Conservation (phyloP, 1,284 basidiomycete species). For the Meripilus lineatus region DNA sequence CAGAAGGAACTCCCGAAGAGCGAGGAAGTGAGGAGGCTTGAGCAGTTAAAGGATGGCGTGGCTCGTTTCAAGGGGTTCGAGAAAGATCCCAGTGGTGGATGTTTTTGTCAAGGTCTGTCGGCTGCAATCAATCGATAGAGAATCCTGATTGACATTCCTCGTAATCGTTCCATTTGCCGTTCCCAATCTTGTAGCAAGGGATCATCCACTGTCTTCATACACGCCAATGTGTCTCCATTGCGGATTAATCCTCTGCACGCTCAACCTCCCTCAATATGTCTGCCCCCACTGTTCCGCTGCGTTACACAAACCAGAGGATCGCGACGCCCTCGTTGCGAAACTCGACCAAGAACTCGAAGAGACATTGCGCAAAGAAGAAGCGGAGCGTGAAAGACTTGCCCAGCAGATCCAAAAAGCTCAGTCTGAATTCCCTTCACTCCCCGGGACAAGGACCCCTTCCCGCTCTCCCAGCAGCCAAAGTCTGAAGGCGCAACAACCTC, state of each 20-base stretch:
- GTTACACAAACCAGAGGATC: slow-evolving; percentile 33
- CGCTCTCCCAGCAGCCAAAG: too few species aligned
- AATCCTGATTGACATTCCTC: not conserved
- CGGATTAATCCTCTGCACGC: slow-evolving; percentile 55
- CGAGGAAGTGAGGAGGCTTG: slow-evolving; percentile 23
- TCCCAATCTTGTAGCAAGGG: slow-evolving; percentile 46
- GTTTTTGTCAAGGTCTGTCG: slow-evolving; percentile 59
- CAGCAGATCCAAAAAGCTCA: slow-evolving; percentile 41
- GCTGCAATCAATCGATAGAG: not conserved
- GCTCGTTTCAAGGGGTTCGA: slow-evolving; percentile 15
- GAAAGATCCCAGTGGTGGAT: slow-evolving; percentile 54
- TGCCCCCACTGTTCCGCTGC: slow-evolving; percentile 52
- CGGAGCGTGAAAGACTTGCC: slow-evolving; percentile 33
- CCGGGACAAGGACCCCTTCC: too few species aligned
- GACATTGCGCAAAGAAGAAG: slow-evolving; percentile 43
- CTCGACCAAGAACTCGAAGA: slow-evolving; percentile 41
- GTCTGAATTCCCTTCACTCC: too few species aligned
- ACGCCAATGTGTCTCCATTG: slow-evolving; percentile 52
- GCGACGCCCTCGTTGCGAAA: slow-evolving; percentile 33
- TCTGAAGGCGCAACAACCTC: too few species aligned
- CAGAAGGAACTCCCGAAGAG: slow-evolving; percentile 22
- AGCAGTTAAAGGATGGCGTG: slow-evolving; percentile 24
- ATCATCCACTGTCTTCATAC: slow-evolving; percentile 51
- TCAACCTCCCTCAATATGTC: slow-evolving; percentile 49
- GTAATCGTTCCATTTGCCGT: too few species aligned